Evolutionary conservation across 2,329 filamentous ascomycete genomes (phyloP).

Genomic region (Pseudophaeomoniella oleicola): DNA sequence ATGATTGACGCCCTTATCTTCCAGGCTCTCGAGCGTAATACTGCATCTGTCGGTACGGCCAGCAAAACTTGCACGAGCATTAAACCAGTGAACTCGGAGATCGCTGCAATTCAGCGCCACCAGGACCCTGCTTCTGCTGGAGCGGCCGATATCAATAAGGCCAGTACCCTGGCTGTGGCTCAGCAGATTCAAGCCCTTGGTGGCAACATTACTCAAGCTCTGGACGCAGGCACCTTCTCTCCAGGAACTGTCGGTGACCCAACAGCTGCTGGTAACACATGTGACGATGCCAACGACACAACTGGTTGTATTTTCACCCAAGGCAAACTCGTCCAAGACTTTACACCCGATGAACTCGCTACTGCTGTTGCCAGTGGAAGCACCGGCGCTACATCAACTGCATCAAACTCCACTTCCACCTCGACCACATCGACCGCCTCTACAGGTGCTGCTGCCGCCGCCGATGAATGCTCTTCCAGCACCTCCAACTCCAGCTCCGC

Average conservation of each 20-base stretch:
- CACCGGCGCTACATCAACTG: slow-evolving; percentile 5
- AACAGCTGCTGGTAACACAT: slow-evolving; percentile 39
- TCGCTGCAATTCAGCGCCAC: slow-evolving; percentile 48
- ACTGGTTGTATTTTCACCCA: slow-evolving; percentile 41
- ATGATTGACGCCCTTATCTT: slow-evolving; percentile 41
- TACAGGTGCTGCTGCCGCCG: slow-evolving; percentile 1
- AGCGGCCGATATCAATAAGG: slow-evolving; percentile 45
- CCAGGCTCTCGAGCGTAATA: slow-evolving; percentile 46
- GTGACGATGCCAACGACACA: slow-evolving; percentile 31
- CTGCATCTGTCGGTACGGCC: slow-evolving; percentile 39
- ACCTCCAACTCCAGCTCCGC: slow-evolving; percentile 1
- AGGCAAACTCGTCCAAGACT: slow-evolving; percentile 39
- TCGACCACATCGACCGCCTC: slow-evolving; percentile 4
- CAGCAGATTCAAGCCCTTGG: slow-evolving; percentile 46
- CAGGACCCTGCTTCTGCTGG: slow-evolving; percentile 50
- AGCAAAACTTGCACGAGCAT: slow-evolving; percentile 42
- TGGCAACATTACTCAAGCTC: slow-evolving; percentile 46
- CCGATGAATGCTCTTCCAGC: slow-evolving; percentile 1
- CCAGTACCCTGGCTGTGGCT: slow-evolving; percentile 44
- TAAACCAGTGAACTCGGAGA: slow-evolving; percentile 48
- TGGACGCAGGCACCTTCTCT: slow-evolving; percentile 48
- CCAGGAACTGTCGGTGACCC: slow-evolving; percentile 40
- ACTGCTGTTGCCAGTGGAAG: slow-evolving; percentile 27
- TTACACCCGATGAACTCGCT: slow-evolving; percentile 35
- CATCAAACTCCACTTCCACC: background rate